Evolutionary conservation across 495 filamentous ascomycete genomes (phyloP).

Genomic region (Aspergillus homomorphus): DNA sequence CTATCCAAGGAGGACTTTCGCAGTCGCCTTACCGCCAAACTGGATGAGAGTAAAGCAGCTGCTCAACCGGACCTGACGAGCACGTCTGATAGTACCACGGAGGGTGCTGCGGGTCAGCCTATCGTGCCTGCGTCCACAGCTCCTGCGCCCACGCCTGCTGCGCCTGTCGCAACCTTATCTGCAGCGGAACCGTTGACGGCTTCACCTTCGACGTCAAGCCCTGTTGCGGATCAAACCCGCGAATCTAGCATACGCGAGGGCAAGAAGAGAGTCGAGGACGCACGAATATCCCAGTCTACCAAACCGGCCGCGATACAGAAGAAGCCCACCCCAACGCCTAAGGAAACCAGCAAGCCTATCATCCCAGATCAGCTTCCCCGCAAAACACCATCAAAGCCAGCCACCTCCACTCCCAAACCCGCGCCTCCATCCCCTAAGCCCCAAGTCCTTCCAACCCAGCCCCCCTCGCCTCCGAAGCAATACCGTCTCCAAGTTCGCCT

Average conservation of each 20-base stretch:
- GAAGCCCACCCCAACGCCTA: constrained; percentile 5
- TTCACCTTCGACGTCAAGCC: background rate
- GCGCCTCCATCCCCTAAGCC: constrained; percentile 1
- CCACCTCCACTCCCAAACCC: background rate
- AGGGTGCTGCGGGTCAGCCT: background rate
- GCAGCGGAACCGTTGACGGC: background rate
- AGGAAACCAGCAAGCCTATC: constrained; percentile 7
- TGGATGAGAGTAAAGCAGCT: constrained; percentile 22
- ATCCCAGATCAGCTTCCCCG: background rate
- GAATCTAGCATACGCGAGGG: background rate
- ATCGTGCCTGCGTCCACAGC: background rate
- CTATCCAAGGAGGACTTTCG: constrained; percentile 59
- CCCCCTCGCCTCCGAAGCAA: constrained; percentile 32
- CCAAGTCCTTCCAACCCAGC: constrained; percentile 13
- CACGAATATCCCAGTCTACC: background rate
- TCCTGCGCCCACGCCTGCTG: constrained; percentile 14
- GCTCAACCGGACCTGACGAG: background rate
- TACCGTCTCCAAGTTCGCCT: constrained; percentile 75
- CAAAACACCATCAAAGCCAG: constrained; percentile 16
- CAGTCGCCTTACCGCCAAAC: constrained; percentile 41
- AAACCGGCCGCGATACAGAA: background rate
- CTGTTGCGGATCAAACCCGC: background rate
- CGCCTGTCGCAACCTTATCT: constrained; percentile 14
- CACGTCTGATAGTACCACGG: background rate
- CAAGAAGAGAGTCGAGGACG: constrained; percentile 10